Evolutionary conservation across 192 early-diverging fungal genomes (phyloP).

Genomic region (Coemansia sp.): DNA sequence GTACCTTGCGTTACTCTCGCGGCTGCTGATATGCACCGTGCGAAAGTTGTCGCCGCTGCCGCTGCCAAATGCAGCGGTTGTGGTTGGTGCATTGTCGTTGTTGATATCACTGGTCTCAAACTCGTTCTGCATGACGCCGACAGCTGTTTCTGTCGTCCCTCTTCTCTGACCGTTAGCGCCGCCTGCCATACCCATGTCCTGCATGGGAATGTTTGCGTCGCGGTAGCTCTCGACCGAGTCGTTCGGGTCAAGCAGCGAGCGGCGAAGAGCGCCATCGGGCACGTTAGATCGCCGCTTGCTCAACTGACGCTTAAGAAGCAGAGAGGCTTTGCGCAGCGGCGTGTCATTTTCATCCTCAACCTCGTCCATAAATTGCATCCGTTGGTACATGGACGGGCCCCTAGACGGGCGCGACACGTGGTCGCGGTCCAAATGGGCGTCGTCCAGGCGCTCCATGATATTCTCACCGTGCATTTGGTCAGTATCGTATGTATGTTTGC

Average conservation of each 20-base stretch:
- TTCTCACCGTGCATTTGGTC: constrained; percentile 21
- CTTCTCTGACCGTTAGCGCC: constrained; percentile 1
- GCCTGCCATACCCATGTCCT: constrained; percentile 15
- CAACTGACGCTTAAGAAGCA: constrained; percentile 37
- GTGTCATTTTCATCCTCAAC: constrained; percentile 39
- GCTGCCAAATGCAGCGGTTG: constrained; percentile 23
- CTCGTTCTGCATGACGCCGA: neutral
- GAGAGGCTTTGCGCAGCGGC: constrained; percentile 36
- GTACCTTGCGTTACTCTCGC: constrained; percentile 67
- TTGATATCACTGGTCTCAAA: neutral
- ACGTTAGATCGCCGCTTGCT: constrained; percentile 48
- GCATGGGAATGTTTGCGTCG: constrained; percentile 27
- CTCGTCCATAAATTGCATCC: constrained; percentile 48
- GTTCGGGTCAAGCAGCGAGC: constrained; percentile 29
- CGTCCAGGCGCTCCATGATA: constrained; percentile 48
- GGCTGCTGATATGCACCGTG: constrained; percentile 88
- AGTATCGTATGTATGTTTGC: constrained; percentile 7
- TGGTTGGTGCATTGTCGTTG: neutral
- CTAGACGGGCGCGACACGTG: constrained; percentile 43
- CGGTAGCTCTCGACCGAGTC: constrained; percentile 15
- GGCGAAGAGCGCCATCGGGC: constrained; percentile 23
- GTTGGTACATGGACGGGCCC: constrained; percentile 50
- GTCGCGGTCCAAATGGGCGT: constrained; percentile 43
- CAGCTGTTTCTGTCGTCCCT: too few relatives aligned
- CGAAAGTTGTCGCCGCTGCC: constrained; percentile 54